Conservation (phyloP, 1,139 yeast genomes). For the Scheffersomyces titani region DNA sequence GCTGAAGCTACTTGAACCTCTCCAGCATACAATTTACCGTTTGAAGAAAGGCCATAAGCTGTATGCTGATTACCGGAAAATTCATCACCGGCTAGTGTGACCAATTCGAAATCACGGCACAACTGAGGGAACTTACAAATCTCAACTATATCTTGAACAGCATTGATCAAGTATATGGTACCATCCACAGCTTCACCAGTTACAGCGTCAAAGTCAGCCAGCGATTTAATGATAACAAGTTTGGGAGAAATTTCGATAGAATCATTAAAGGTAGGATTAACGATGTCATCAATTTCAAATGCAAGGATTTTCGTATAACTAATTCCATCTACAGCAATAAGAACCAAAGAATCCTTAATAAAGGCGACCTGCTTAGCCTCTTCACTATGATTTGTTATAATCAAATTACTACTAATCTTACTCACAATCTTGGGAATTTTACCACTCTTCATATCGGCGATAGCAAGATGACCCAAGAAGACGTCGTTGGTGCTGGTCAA, state of each 20-base stretch:
- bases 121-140: constrained; percentile 65
- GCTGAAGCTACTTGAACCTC: constrained; percentile 65
- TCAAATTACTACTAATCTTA: constrained; percentile 26
- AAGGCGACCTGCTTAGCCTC: constrained; percentile 66
- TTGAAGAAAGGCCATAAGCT: constrained; percentile 71
- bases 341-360: constrained; percentile 50
- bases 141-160: constrained; percentile 21
- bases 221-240: constrained; percentile 57
- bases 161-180: constrained; percentile 46
- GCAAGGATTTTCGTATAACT: constrained; percentile 50
- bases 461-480: constrained; percentile 19
- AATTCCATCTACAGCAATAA: constrained; percentile 57
- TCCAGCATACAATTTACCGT: constrained; percentile 75
- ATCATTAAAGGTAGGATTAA: constrained; percentile 41
- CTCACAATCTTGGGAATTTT: constrained; percentile 48
- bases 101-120: constrained; percentile 63
- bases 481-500: constrained; percentile 44
- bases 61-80: constrained; percentile 30
- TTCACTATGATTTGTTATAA: constrained; percentile 40
- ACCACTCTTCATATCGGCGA: constrained; percentile 38
- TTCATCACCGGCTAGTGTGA: constrained; percentile 28
- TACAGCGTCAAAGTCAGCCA: constrained; percentile 53
- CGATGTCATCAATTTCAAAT: constrained; percentile 41
- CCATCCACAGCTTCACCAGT: constrained; percentile 70
- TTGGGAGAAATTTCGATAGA: constrained; percentile 49